Evolutionary conservation across 1,139 yeast genomes (phyloP), one percentile per base, ranked within the genome.

Genomic region (Nakaseomyces nivariensis): DNA sequence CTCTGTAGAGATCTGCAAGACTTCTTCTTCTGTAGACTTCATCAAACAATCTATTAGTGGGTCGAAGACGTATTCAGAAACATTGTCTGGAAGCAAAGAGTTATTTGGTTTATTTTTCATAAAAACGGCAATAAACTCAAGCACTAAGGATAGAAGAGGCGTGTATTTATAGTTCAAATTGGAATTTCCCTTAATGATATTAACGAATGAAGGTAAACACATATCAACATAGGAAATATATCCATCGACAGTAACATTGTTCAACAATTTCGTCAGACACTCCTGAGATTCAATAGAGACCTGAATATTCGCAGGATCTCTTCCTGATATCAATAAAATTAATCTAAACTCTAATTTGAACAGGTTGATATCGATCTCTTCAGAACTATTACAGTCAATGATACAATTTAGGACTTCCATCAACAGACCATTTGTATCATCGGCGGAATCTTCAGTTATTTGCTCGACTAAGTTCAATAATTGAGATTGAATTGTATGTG

Each of bases 1-100:
- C 54, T 85, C 90, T 0, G 94, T 85, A 1, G 90, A 83, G 13
- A 81, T 73, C 64, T 89, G 96, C 38, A 89, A 68, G 5, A 88
- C 74, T 60, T 85, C 92, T 56, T 85, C 87, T 64, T 90, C 97
- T n/a, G 69, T 71, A 1, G 92, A 75, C 2, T 63, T 61, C 44
- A 78, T 59, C 9, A 87, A 68, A 31, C 87, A 69, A 4, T 66
- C 59, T 0, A 84, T 81, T 46, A 83, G 68, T 0, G 70, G 72
- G 5, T 67, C 68, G 6, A 74, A 69, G 17, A 71, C 70, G 42
- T 69, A 68, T n/a, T 74, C 75, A 32, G 85, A 67, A 27, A 88
- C 74, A 3, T 75, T 72, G 25, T 48, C 29, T 1, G 69, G 67
- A 41, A 66, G 48, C 10, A 32, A 33, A 2, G 55, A 56, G 1